Conservation (phyloP, 257 asterid genomes). For the Scutellaria galericulata region DNA sequence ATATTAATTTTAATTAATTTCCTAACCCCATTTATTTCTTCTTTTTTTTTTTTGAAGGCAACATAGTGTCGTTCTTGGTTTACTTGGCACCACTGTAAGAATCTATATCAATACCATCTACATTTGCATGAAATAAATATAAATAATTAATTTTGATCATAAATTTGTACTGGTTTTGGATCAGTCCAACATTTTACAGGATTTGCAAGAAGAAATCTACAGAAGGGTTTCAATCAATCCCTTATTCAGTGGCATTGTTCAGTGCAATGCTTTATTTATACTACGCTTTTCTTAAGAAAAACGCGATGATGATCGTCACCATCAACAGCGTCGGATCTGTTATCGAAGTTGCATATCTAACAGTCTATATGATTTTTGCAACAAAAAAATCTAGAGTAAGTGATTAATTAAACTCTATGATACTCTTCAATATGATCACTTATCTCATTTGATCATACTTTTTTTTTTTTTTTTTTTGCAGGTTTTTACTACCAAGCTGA, state of each 20-base stretch:
- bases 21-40: background rate
- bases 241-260: constrained; percentile 78
- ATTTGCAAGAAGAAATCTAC: constrained; percentile 77
- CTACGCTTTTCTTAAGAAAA: constrained; percentile 63
- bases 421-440: background rate
- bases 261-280: constrained; percentile 78
- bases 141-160: background rate
- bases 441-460: background rate
- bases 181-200: constrained; percentile 71
- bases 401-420: no score
- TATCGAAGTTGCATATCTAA: constrained; percentile 49
- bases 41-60: constrained; percentile 47
- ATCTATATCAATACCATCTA: background rate
- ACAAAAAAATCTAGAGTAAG: constrained; percentile 61
- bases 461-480: constrained; percentile 26
- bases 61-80: constrained; percentile 80
- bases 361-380: constrained; percentile 63
- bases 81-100: constrained; percentile 73
- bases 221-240: constrained; percentile 69
- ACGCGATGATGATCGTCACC: constrained; percentile 53
- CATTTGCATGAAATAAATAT: background rate
- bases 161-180: background rate
- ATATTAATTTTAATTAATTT: background rate
- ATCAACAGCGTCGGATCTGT: constrained; percentile 59
- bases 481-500: constrained; percentile 55